phyloP scores from a whole-genome alignment of 2,329 filamentous ascomycete genomes.

The Aureobasidium subglaciale region DNA sequence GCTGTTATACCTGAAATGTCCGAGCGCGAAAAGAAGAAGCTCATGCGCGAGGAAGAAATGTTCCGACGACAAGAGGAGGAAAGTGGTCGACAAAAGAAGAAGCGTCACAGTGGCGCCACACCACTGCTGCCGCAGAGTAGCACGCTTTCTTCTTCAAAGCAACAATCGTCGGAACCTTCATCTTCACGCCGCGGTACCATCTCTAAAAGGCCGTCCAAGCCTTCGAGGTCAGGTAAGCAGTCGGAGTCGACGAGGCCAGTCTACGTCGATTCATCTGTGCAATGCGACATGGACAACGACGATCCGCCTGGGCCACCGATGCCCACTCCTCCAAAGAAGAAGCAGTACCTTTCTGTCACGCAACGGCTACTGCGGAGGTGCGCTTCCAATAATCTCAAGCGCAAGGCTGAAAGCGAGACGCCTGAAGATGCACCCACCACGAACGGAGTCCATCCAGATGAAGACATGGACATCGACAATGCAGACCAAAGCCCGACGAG shows the following conservation, averaged over 20 bases:
- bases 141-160: constrained; percentile 25
- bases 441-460: constrained; percentile 2
- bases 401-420: constrained; percentile 11
- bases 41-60: constrained; percentile 55
- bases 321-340: constrained; percentile 19
- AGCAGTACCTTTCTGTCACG: constrained; percentile 24
- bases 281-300: constrained; percentile 31
- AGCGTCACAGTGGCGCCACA: constrained; percentile 50
- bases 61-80: constrained; percentile 56
- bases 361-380: constrained; percentile 29
- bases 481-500: constrained; percentile 2
- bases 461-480: constrained; percentile 20
- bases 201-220: constrained; percentile 3
- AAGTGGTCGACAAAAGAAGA: constrained; percentile 42
- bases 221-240: background rate
- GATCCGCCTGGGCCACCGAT: constrained; percentile 20
- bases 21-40: constrained; percentile 55
- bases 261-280: constrained; percentile 25
- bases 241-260: constrained; percentile 22
- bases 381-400: constrained; percentile 25
- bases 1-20: constrained; percentile 48
- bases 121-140: constrained; percentile 31
- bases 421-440: background rate
- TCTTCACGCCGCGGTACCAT: constrained; percentile 1
- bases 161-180: constrained; percentile 16